phyloP scores from a whole-genome alignment of 2,329 filamentous ascomycete species.

The Dactylellina drechsleri region DNA sequence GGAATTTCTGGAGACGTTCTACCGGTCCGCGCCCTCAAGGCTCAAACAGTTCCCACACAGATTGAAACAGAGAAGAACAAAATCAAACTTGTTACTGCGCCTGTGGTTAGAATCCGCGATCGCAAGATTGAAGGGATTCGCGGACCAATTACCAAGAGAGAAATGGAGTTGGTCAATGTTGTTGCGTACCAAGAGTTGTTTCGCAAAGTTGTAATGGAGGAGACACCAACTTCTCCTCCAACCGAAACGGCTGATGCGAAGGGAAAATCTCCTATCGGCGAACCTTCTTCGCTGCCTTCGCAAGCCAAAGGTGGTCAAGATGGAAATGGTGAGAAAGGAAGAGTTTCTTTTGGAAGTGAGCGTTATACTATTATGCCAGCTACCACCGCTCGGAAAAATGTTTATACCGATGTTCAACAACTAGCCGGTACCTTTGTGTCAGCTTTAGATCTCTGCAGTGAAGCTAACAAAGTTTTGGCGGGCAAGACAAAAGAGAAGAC shows the following conservation, averaged over 20 bases:
- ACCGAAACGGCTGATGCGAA: background rate
- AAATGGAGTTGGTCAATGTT: constrained; percentile 10
- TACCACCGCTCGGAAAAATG: background rate
- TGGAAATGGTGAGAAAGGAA: background rate
- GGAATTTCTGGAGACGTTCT: constrained; percentile 7
- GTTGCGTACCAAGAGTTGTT: constrained; percentile 34
- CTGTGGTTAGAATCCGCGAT: constrained; percentile 24
- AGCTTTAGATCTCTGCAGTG: constrained; percentile 32
- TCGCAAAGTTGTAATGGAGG: constrained; percentile 24
- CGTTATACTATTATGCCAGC: constrained; percentile 26
- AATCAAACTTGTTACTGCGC: constrained; percentile 34
- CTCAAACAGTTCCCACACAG: background rate
- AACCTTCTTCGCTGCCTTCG: background rate
- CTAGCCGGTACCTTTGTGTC: constrained; percentile 8
- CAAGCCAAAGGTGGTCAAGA: too few species aligned
- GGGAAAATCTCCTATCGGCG: background rate
- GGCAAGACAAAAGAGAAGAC: constrained; percentile 4
- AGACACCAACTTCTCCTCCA: background rate
- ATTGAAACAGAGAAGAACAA: background rate
- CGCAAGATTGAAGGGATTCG: background rate
- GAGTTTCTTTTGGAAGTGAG: constrained; percentile 36
- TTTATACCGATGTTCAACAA: constrained; percentile 1
- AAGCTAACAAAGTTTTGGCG: constrained; percentile 16
- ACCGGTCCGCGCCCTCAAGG: constrained; percentile 1
- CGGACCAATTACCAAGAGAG: background rate